Conservation (phyloP, 208 protist genomes). For the Acanthamoeba rhysodes region DNA sequence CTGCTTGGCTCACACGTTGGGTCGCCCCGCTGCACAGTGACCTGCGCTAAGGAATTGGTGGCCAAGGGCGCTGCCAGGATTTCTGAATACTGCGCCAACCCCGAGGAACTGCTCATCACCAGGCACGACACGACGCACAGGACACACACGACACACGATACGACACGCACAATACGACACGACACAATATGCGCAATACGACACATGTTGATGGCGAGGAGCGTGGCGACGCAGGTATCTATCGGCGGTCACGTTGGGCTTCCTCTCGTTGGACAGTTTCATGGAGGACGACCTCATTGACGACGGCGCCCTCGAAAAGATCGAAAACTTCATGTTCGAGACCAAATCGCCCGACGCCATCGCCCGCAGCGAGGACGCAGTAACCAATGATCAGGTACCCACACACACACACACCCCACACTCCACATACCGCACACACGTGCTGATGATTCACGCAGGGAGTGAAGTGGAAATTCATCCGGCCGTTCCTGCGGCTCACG, state of each 20-base stretch:
- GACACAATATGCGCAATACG: neutral
- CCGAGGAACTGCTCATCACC: constrained; percentile 63
- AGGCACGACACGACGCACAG: neutral
- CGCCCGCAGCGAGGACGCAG: constrained; percentile 6
- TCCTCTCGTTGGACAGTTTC: constrained; percentile 39
- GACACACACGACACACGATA: no score
- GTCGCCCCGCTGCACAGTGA: constrained; percentile 56
- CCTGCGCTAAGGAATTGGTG: constrained; percentile 22
- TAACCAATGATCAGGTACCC: neutral
- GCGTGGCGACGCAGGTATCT: constrained; percentile 16
- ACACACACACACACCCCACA: neutral
- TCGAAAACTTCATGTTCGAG: constrained; percentile 64
- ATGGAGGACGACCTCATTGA: constrained; percentile 58
- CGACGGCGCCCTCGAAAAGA: constrained; percentile 58
- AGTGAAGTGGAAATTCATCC: constrained; percentile 73
- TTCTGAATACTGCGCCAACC: constrained; percentile 33
- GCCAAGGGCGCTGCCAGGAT: constrained; percentile 18
- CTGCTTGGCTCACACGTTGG: neutral
- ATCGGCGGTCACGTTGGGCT: constrained; percentile 45
- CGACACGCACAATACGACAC: neutral
- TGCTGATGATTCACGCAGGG: neutral
- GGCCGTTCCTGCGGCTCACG: constrained; percentile 66
- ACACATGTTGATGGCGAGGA: neutral
- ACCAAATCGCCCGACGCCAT: constrained; percentile 1
- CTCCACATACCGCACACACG: neutral